Base-by-base conservation (phyloP, 495 filamentous ascomycete genomes). In the Trichoderma gamsii region DNA sequence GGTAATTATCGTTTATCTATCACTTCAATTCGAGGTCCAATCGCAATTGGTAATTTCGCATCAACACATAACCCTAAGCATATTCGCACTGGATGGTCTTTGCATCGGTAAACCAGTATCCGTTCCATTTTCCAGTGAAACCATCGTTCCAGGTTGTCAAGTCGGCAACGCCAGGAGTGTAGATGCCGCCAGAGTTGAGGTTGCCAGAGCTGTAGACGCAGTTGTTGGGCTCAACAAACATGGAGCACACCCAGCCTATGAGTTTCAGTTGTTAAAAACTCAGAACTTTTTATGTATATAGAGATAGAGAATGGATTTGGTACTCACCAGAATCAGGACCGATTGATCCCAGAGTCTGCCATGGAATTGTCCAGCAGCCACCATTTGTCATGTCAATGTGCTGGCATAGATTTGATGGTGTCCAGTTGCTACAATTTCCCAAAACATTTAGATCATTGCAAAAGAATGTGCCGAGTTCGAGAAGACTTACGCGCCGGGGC, bases 261-360 rank as follows among this genome's bases (percentile, higher is more conserved):
- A n/a, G 3, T 16, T 46, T 4, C 12, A 4, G 18, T 46, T 18
- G 5, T 18, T 46, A 11, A 46, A 12, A 18, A 46, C 18, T 16
- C 18, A 4, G 43, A 4, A 18, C 9, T 46, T 6, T 11, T 4
- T 16, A 15, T 1, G 13, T 18, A 16, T 15, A 18, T 1, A 56
- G 0, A 5, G 8, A 1, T 52, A 11, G 8, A 25, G 8, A n/a
- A 2, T 25, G 25, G 13, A 21, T 12, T n/a, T 49, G 44, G 8
- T 56, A 7, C 51, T 56, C n/a, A 56, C 51, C 51, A 1, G 18
- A 0, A n/a, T 56, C 51, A 16, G 51, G 51, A 11, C 51, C 51
- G n/a, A 56, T 56, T 56, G 51, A 56, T 56, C 51, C 51, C 51
- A 56, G 51, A 25, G 51, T 56, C 51, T 56, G 16, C 51, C 51